phyloP scores from a whole-genome alignment of 208 protist species.

The Crithidia bombi region DNA sequence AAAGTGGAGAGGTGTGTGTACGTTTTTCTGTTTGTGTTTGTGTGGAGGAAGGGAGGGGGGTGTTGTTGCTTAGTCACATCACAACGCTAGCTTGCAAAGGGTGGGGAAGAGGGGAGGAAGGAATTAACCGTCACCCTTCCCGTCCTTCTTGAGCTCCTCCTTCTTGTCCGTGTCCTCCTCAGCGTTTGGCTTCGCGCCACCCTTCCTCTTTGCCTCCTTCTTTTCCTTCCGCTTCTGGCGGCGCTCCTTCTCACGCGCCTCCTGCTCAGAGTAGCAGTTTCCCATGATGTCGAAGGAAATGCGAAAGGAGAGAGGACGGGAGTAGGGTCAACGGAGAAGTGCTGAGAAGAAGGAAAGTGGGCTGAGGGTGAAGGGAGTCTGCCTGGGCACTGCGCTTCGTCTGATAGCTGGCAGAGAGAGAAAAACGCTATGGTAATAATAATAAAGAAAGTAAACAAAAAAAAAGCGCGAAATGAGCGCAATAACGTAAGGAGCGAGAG shows the following conservation, averaged over 20 bases:
- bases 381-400: not conserved
- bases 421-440: conserved; percentile 18
- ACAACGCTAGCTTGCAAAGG: too few relatives aligned
- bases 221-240: conserved; percentile 1
- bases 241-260: conserved; percentile 14
- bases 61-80: too few relatives aligned
- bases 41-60: too few relatives aligned
- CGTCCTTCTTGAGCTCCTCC: conserved; percentile 19
- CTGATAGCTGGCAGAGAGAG: conserved; percentile 1
- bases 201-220: conserved; percentile 15
- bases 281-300: not conserved
- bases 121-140: too few relatives aligned
- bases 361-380: not conserved
- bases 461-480: not conserved
- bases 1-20: too few relatives aligned
- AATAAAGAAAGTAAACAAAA: conserved; percentile 23
- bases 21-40: too few relatives aligned
- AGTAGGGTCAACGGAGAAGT: conserved; percentile 1
- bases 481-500: conserved; percentile 14
- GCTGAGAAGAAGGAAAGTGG: not conserved
- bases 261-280: conserved; percentile 8
- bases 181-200: not conserved
- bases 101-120: conserved; percentile 18
- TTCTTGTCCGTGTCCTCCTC: conserved; percentile 16
- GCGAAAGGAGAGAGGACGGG: not conserved